These are phyloP conservation scores for Phascolomyces articulosus DNA, from an alignment of 371 early-diverging fungal genomes.

Conservation along the genomic window DNA sequence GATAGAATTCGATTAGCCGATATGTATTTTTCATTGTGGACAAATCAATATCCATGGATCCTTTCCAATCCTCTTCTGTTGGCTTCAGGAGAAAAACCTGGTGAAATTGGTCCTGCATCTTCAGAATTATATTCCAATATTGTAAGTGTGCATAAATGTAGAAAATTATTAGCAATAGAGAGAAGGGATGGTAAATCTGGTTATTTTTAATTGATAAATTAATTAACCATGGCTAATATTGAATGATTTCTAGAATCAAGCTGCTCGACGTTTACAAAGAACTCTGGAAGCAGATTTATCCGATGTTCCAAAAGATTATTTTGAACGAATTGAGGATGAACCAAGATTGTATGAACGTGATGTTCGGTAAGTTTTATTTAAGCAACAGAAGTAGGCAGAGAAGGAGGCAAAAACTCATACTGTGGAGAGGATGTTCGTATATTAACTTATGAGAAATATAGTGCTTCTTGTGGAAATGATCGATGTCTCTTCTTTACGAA, in stretches of 20 bases:
- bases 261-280: slow-evolving; percentile 50
- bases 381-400: no score
- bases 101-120: background rate
- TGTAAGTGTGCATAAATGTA: background rate
- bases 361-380: slow-evolving; percentile 31
- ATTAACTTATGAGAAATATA: slow-evolving; percentile 7
- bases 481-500: slow-evolving; percentile 61
- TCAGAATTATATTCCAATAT: slow-evolving; percentile 11
- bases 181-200: no score
- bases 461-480: slow-evolving; percentile 61
- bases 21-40: slow-evolving; percentile 68
- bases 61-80: slow-evolving; percentile 43
- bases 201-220: no score
- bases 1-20: slow-evolving; percentile 57
- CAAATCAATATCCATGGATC: slow-evolving; percentile 69
- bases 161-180: no score
- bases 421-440: no score
- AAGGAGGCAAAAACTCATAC: no score
- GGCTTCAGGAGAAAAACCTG: slow-evolving; percentile 4
- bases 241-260: slow-evolving; percentile 63
- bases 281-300: slow-evolving; percentile 46
- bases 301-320: slow-evolving; percentile 53
- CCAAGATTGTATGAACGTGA: slow-evolving; percentile 53
- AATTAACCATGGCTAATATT: no score
- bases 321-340: slow-evolving; percentile 48